These are phyloP conservation scores for Magnolia officinalis DNA, from an alignment of 164 flowering plant genomes.

Conservation along the genomic window DNA sequence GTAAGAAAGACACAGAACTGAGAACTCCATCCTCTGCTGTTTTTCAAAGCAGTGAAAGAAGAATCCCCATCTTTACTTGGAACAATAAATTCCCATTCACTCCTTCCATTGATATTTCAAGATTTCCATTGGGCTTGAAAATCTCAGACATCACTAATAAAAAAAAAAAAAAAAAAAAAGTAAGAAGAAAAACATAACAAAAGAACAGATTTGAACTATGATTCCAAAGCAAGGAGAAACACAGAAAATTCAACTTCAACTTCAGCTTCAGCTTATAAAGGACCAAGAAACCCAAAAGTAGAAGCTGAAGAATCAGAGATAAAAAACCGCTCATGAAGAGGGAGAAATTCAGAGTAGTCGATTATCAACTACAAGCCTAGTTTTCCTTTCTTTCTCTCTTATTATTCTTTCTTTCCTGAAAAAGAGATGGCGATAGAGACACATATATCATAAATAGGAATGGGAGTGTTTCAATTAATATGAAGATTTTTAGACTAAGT, in stretches of 20 bases:
- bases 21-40: neutral
- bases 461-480: no score
- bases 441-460: neutral
- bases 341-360: neutral
- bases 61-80: no score
- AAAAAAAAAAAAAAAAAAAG: no score
- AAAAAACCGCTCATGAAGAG: neutral
- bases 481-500: neutral
- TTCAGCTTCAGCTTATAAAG: neutral
- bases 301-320: neutral
- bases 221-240: neutral
- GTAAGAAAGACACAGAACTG: slow-evolving; percentile 19
- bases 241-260: neutral
- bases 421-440: neutral
- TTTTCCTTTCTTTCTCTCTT: neutral
- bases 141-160: no score
- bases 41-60: neutral
- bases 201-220: no score
- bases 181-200: no score
- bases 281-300: neutral
- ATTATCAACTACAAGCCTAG: neutral
- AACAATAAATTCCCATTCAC: no score
- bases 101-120: no score
- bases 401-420: neutral
- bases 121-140: no score